Evolutionary conservation across 345 rosid species (phyloP).

Genomic region (Populus deltoides): DNA sequence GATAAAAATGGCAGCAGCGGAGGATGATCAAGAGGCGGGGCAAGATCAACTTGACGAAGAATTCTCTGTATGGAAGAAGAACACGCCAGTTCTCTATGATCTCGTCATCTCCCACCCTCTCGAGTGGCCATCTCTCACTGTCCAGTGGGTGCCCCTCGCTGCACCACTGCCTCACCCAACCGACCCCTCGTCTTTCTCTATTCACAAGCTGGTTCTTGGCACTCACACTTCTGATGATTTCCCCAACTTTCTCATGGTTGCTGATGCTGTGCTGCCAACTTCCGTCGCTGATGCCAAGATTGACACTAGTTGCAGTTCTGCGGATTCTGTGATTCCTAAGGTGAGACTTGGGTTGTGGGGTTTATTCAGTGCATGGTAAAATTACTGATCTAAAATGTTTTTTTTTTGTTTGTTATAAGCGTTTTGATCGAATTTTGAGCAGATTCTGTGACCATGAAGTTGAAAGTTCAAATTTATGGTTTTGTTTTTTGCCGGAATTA

Average conservation of each 20-base stretch:
- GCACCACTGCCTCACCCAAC: conserved; percentile 42
- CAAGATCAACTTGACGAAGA: conserved; percentile 74
- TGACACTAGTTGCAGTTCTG: conserved; percentile 21
- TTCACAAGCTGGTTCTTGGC: conserved; percentile 77
- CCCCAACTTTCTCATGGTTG: conserved; percentile 73
- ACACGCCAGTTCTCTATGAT: conserved; percentile 87
- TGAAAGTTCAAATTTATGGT: background rate
- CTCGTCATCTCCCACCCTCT: conserved; percentile 80
- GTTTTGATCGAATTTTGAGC: background rate
- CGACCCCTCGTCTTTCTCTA: conserved; percentile 44
- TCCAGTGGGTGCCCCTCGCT: conserved; percentile 75
- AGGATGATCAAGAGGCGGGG: conserved; percentile 37
- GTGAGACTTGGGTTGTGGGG: conserved; percentile 15
- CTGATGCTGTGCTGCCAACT: conserved; percentile 65
- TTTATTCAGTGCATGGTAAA: conserved; percentile 38
- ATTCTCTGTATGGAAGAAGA: conserved; percentile 82
- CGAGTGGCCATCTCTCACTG: conserved; percentile 97
- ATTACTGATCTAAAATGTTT: conserved; percentile 12
- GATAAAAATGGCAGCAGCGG: conserved; percentile 36
- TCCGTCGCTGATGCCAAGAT: conserved; percentile 39
- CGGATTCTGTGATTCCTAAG: conserved; percentile 55
- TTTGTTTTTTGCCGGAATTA: conserved; percentile 19
- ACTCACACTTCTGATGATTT: conserved; percentile 79
- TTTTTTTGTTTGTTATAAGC: background rate
- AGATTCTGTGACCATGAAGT: background rate